These are phyloP conservation scores for Nicotiana tomentosiformis DNA, from an alignment of 257 asterid species.

Conservation along the genomic window DNA sequence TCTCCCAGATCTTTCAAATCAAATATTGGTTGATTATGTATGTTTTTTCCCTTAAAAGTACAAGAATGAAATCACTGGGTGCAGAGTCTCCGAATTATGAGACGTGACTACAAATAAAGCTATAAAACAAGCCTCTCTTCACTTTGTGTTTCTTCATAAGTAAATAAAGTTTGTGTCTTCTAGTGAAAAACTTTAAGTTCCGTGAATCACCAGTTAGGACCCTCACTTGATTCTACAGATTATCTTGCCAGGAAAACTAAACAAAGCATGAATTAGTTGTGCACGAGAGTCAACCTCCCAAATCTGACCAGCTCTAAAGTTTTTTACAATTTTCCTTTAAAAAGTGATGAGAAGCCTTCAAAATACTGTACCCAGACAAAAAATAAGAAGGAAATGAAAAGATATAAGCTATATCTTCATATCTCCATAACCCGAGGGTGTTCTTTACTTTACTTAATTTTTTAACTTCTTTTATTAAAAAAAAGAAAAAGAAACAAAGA, in stretches of 20 bases:
- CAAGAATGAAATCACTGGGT: not conserved
- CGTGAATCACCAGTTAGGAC: not conserved
- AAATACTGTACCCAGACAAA: not conserved
- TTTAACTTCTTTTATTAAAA: too few species aligned
- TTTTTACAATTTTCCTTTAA: accelerated
- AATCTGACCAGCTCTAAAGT: not conserved
- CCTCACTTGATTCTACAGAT: not conserved
- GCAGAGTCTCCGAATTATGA: too few species aligned
- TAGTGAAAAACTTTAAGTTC: not conserved
- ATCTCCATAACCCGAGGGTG: not conserved
- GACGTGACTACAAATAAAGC: not conserved
- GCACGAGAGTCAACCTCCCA: not conserved
- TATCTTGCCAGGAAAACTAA: not conserved
- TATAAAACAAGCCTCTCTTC: not conserved
- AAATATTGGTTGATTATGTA: not conserved
- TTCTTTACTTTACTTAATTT: too few species aligned
- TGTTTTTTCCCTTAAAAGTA: not conserved
- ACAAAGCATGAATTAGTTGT: not conserved
- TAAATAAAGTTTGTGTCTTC: not conserved
- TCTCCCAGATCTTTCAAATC: not conserved
- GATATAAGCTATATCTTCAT: not conserved
- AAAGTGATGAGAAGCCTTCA: not conserved
- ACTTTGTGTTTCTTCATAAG: not conserved
- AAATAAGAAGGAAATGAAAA: not conserved
- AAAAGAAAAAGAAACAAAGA: too few species aligned